Base-by-base conservation (phyloP, 768 basidiomycete genomes). In the Kwoniella dendrophila region DNA sequence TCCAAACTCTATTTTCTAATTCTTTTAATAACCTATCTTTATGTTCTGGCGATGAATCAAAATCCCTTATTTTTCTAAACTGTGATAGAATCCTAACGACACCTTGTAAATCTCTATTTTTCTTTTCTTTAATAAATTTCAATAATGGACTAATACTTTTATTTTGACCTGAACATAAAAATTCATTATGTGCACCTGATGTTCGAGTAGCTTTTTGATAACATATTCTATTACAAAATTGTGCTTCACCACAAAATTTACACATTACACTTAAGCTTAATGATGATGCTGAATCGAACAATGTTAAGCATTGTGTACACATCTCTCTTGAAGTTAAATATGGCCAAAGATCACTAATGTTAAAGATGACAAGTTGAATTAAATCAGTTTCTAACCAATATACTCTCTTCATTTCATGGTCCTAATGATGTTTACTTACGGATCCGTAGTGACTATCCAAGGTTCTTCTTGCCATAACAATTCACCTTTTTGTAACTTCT, bases 221-320 rank as follows among this genome's bases (percentile, higher is more conserved):
- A 73, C 92, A 94, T 1, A 90, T 84, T 2, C 90, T 84, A 62
- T 86, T 89, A 81, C 92, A 94, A 80, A 90, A 94, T 44, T 86
- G 82, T 10, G 84, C 83, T 3, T 85, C 82, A 8, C 81, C 72
- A 10, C 84, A 82, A 3, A 83, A 78, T 4, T 84, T 79, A 72
- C 89, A 90, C 5, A 83, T 71, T 20, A 86, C 79, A n/a, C n/a
- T n/a, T n/a, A n/a, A n/a, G n/a, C n/a, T n/a, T n/a, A n/a, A n/a
- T 48, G 84, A 80, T 27, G 77, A 82, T 78, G 41, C 83, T 78
- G 16, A 79, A 76, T 36, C 76, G 85, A 18, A 89, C 87, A 41
- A 41, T 12, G 59, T 62, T n/a, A 89, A 87, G 74, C 92, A 94
- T 74, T 85, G 83, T 3, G 82, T 83, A 74, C 92, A 94, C 18